Base-by-base conservation (phyloP, 805 yeast genomes). In the Pichia heedii region DNA sequence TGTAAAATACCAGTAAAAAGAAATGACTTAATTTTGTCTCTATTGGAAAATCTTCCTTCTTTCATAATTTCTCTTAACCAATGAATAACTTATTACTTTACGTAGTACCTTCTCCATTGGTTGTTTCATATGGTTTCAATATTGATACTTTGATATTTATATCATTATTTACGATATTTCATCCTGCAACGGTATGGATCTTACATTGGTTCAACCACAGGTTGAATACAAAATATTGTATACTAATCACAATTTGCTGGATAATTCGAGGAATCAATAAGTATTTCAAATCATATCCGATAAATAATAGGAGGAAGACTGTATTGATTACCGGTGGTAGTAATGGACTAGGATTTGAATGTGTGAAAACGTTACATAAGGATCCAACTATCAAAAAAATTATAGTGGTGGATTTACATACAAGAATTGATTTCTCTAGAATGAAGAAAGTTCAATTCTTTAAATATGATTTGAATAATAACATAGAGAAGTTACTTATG, bases 341-440 rank as follows among this genome's bases (percentile, higher is more conserved):
- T 15, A 50, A 56, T 27, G 80, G 81, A 0, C 55, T 76, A n/a
- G 81, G 81, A 0, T 49, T 52, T 2, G 70, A 65, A 38, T 52
- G 73, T 5, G 69, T 65, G 4, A 50, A 51, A 29, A n/a, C 37
- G 27, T 40, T 40, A 35, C 21, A 27, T 18, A 24, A 13, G 11
- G 32, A 36, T 13, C 3, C 19, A 6, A 40, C 47, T 26, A 22
- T 24, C 21, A 54, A 47, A 16, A 53, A 47, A 19, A 58, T 71
- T 13, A 49, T 54, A 36, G 54, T 67, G 1, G 38, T 70, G 15
- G 76, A 71, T 46, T 22, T 60, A 10, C 45, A 44, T 9, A 42
- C 43, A 15, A 57, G 62, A 1, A 46, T 44, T 3, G 50, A 50
- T 9, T 33, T 45, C 8, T 42, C 50, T 10, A 11, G 22, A 2